Conservation (phyloP, 108 stramenopile genomes). For the Nitzschia sp. region DNA sequence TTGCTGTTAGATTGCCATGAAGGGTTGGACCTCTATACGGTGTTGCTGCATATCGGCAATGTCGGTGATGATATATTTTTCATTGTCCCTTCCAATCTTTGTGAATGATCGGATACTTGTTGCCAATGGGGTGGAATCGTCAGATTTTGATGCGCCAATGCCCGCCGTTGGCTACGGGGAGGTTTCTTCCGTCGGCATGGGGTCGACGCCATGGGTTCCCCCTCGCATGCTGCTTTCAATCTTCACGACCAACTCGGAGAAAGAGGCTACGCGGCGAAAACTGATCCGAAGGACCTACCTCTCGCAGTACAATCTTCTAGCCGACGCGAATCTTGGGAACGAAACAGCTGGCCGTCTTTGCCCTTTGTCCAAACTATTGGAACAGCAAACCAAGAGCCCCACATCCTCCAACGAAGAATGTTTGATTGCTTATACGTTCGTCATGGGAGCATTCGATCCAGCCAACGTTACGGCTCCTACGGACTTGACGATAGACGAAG, state of each 20-base stretch:
- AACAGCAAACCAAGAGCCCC: neutral
- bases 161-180: too few relatives aligned
- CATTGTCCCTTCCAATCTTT: too few relatives aligned
- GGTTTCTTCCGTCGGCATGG: too few relatives aligned
- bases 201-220: neutral
- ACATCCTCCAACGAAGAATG: neutral
- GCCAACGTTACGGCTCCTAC: neutral
- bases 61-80: too few relatives aligned
- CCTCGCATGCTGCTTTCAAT: constrained; percentile 2
- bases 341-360: neutral
- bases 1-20: too few relatives aligned
- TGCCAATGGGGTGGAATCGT: too few relatives aligned
- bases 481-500: neutral
- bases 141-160: too few relatives aligned
- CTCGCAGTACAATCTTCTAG: neutral
- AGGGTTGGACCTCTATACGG: too few relatives aligned
- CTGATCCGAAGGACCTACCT: constrained; percentile 8
- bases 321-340: too few relatives aligned
- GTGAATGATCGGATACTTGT: too few relatives aligned
- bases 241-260: neutral
- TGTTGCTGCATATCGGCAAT: too few relatives aligned
- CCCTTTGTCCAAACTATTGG: neutral
- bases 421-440: constrained; percentile 8
- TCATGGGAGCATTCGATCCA: neutral
- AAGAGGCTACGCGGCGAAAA: too few relatives aligned